Base-by-base conservation (phyloP, 306 rosid genomes). In the Cucumis hystrix region DNA sequence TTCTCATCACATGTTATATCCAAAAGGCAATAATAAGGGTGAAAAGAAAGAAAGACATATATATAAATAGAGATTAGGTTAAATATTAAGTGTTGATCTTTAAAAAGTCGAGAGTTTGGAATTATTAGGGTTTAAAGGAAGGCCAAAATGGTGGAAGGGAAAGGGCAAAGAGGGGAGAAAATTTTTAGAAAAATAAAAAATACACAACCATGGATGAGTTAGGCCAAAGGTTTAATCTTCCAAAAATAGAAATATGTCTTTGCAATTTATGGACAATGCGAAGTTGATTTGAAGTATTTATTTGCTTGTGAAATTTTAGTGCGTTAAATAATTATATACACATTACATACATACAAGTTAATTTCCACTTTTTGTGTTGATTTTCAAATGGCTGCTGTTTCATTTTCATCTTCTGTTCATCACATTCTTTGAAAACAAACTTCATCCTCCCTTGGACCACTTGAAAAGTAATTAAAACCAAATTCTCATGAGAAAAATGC, bases 401-500 rank as follows among this genome's bases (percentile, higher is more conserved):
- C 20, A 21, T 20, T 69, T 69, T 12, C 21, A 2, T 4, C 0
- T 45, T 69, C 0, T 43, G 75, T 69, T 33, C 8, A 15, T 55
- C 39, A 41, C 81, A 77, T 82, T 82, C 41, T 39, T 59, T 64
- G 45, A 30, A 85, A 82, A 64, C 52, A 41, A 40, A 40, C 28
- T n/a, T 39, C 33, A 40, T n/a, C 17, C 17, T 10, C 43, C 20
- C 3, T 41, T 67, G 74, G 74, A 40, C 74, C 74, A 40, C 74
- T 39, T 41, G 28, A 37, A 35, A 65, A 33, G 4, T 33, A 15
- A 23, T 23, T 23, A 23, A 37, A 10, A 39, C 13, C 14, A 1
- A 1, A 30, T 7, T 30, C 43, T 63, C 4, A 12, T 63, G 21
- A 63, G 69, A 47, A 47, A 47, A 47, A 47, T 47, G 54, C 17